These are phyloP conservation scores for Nicotiana paniculata DNA, from an alignment of 257 asterid genomes.

Conservation along the genomic window DNA sequence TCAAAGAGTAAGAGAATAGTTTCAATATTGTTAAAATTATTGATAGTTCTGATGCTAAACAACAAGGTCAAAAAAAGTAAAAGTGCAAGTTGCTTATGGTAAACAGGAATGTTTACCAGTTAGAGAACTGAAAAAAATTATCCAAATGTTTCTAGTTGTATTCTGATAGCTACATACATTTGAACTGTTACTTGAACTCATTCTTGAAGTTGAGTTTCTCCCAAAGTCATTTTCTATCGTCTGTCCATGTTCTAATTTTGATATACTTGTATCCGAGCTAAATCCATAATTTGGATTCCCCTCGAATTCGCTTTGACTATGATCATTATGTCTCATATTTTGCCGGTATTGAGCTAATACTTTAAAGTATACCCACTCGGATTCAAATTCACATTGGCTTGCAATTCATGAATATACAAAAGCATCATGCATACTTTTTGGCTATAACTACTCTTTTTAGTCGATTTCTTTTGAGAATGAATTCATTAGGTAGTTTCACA, in stretches of 20 bases:
- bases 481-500: no score
- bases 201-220: conserved; percentile 31
- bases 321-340: neutral
- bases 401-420: conserved; percentile 34
- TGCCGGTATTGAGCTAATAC: neutral
- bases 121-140: no score
- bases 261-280: conserved; percentile 36
- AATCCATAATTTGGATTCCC: conserved; percentile 15
- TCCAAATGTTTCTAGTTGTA: conserved; percentile 16
- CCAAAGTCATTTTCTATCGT: conserved; percentile 23
- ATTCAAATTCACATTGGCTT: conserved; percentile 34
- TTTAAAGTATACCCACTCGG: neutral
- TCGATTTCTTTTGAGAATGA: no score
- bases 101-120: no score
- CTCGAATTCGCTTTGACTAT: conserved; percentile 10
- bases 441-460: no score
- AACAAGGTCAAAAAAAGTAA: no score
- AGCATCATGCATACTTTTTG: no score
- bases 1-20: no score
- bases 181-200: conserved; percentile 34
- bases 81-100: no score
- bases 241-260: conserved; percentile 32
- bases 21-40: no score
- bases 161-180: conserved; percentile 15
- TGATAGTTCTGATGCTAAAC: no score